Base-by-base conservation (phyloP, 2,329 filamentous ascomycete species). In the Paraconiothyrium brasiliense region DNA sequence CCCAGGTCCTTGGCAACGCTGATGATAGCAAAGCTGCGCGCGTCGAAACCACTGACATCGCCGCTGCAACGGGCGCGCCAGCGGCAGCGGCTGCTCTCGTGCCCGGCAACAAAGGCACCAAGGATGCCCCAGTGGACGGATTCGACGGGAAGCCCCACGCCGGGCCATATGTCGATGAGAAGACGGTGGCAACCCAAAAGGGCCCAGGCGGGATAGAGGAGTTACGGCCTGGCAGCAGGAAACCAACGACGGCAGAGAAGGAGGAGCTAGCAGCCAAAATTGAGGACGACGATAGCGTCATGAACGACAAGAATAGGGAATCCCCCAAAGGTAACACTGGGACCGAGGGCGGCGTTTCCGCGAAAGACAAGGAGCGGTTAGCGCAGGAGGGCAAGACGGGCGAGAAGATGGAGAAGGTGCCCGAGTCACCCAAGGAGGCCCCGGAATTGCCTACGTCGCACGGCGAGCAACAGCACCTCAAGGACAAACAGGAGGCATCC, bases 121-220 rank as follows among this genome's bases (percentile, higher is more conserved):
- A 93, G 77, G 90, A 95, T 82, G 92, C 92, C 59, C 94, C 94
- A 0, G 90, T 97, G 22, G 95, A 98, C 76, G 94, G 94, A 49
- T 90, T 91, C 71, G 95, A 98, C 81, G 95, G 95, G 51, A 95
- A 94, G 81, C 95, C 95, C 50, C 94, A 97, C 76, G 88, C 90
- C 22, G 95, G 95, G 1, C 95, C 95, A 1, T 89, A 87, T 73
- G 89, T 94, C 60, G 88, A 89, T 64, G 86, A 77, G 48, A 76
- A 76, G 10, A 68, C 69, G 46, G 67, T 71, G 16, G 57, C 67
- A 43, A 67, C 73, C 22, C 71, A 76, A 59, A 78, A 78, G 59
- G 65, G 67, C 34, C 70, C 73, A 2, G 71, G 70, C 9, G 73
- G 70, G 1, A 71, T 80, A 7, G 76, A 79, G 57, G 78, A 80